A percentile compares a stretch with the other conserved stretches of the same genome.
Evolutionary conservation across 305 asterid genomes (phyloP).

Genomic region (Striga hermonthica): DNA sequence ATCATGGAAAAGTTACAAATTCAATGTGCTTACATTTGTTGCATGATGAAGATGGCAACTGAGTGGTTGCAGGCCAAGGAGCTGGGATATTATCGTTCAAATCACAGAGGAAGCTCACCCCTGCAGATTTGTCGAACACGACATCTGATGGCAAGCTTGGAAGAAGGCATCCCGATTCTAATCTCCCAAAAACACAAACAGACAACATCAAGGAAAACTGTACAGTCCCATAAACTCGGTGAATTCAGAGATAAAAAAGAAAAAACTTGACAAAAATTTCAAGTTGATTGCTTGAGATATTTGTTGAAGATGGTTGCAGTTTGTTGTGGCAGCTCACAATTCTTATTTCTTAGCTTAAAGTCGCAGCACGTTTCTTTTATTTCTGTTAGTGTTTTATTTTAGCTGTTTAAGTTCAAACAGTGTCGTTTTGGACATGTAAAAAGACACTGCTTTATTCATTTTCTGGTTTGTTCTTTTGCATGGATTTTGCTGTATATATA

Average conservation of each 20-base stretch:
- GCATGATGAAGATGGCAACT: constrained; percentile 75
- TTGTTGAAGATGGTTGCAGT: too few relatives aligned
- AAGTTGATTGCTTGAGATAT: neutral
- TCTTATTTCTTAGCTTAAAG: too few relatives aligned
- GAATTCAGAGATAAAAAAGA: too few relatives aligned
- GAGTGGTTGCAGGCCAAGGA: constrained; percentile 85
- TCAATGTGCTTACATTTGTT: constrained; percentile 58
- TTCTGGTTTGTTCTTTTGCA: too few relatives aligned
- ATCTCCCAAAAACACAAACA: constrained; percentile 21
- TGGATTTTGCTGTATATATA: too few relatives aligned
- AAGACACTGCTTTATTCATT: too few relatives aligned
- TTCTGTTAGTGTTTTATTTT: too few relatives aligned
- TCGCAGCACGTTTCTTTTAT: too few relatives aligned
- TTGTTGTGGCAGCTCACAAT: too few relatives aligned
- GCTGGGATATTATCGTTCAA: constrained; percentile 96
- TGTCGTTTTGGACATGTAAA: too few relatives aligned
- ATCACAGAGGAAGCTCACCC: constrained; percentile 88
- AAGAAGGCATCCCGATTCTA: constrained; percentile 90
- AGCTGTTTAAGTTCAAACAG: too few relatives aligned
- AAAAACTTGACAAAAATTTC: neutral
- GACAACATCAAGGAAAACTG: constrained; percentile 12
- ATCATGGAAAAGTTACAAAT: neutral
- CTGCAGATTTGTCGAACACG: constrained; percentile 62
- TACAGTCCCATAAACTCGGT: too few relatives aligned
- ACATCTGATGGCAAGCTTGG: constrained; percentile 95